Evolutionary conservation across 2,329 filamentous ascomycete genomes (phyloP).

Genomic region (Apiospora saccharicola): DNA sequence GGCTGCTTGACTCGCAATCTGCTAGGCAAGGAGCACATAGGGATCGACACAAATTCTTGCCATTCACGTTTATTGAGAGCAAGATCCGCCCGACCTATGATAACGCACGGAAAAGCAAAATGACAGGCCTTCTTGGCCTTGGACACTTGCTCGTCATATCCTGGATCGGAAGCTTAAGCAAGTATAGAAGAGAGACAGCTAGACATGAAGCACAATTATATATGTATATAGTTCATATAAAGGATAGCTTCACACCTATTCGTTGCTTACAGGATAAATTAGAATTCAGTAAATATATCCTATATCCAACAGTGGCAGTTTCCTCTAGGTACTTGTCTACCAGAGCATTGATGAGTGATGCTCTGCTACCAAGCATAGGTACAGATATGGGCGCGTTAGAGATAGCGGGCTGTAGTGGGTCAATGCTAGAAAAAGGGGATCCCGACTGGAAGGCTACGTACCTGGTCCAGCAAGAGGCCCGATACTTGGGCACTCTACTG

Average conservation of each 20-base stretch:
- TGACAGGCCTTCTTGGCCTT: background rate
- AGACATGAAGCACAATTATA: too few relatives aligned
- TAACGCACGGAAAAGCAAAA: background rate
- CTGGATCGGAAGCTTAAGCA: background rate
- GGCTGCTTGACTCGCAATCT: background rate
- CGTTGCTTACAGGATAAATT: background rate
- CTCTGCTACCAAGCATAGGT: background rate
- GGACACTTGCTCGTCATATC: background rate
- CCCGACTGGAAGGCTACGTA: background rate
- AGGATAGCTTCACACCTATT: too few relatives aligned
- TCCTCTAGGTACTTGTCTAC: background rate
- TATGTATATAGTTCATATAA: too few relatives aligned
- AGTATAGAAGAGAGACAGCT: background rate
- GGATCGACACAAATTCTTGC: conserved; percentile 5
- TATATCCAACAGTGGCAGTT: background rate
- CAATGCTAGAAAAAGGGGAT: background rate
- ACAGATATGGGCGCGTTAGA: too few relatives aligned
- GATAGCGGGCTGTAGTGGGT: background rate
- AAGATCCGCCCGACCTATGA: conserved; percentile 10
- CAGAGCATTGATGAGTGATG: background rate
- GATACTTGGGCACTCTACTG: too few relatives aligned
- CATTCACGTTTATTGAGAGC: background rate
- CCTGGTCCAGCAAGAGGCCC: background rate
- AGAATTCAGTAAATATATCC: background rate
- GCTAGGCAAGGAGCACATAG: background rate